Evolutionary conservation across 2,329 filamentous ascomycete species (phyloP).

Genomic region (Colletotrichum eremochloae): DNA sequence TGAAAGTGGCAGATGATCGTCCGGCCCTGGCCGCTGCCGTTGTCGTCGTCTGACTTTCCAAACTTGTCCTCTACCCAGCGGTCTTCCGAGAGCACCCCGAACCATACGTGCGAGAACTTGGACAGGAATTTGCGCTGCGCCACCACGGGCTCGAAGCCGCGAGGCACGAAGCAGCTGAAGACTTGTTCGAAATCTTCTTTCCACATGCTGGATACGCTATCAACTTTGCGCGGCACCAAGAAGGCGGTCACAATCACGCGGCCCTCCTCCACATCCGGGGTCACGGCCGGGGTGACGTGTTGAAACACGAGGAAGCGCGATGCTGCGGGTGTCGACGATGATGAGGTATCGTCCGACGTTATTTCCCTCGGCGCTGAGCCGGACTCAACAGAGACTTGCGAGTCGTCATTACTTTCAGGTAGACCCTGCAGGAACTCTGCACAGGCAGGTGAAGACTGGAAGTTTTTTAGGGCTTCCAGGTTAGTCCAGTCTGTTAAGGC

Average conservation of each 20-base stretch:
- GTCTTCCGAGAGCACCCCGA: not conserved
- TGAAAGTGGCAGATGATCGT: not conserved
- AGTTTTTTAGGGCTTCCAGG: not conserved
- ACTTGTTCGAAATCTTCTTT: not conserved
- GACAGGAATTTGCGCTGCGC: too few species aligned
- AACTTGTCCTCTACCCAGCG: not conserved
- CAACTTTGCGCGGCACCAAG: not conserved
- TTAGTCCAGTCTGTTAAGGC: not conserved
- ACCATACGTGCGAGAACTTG: not conserved
- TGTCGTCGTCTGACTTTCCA: not conserved
- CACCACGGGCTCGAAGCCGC: not conserved
- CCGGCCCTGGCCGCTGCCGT: not conserved
- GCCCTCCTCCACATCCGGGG: not conserved
- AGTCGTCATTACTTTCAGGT: not conserved
- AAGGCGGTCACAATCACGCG: not conserved
- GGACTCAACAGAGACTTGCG: not conserved
- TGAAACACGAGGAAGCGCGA: not conserved
- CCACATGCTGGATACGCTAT: not conserved
- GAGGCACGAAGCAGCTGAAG: not conserved
- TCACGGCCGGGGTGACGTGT: not conserved
- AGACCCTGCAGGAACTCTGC: not conserved
- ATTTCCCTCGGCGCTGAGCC: not conserved
- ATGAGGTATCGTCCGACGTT: not conserved
- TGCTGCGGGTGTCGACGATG: not conserved
- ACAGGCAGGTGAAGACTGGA: not conserved